Evolutionary conservation across 768 basidiomycete genomes (phyloP), one percentile per base, ranked within the genome.

Genomic region (Boletus pseudo-olivaceus): DNA sequence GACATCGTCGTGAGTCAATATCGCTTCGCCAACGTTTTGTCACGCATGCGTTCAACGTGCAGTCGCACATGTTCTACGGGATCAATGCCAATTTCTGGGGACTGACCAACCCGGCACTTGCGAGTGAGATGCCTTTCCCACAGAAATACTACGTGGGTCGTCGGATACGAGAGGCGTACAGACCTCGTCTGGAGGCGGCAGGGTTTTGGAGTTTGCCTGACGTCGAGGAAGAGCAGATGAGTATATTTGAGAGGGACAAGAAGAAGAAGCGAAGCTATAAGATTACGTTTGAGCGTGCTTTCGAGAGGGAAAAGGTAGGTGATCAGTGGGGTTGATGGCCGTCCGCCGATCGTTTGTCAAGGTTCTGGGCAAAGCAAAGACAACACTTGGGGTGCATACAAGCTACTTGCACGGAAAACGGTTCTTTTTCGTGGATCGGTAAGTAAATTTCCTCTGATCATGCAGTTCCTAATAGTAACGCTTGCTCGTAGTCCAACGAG

Each of bases 131-230:
- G 50, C 78, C 82, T 14, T 51, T 86, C 3, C 90, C 88, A 1
- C 87, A 88, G 61, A 78, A 82, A 9, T 92, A 89, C 65, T 93
- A 87, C 62, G 80, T 88, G 7, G 85, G 89, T 0, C 63, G 67
- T 6, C 79, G 88, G 17, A 77, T 91, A 32, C 80, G 88, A 37
- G 74, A 78, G 27, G 65, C 76, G 17, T 80, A 85, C 58, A 76
- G 70, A 49, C 73, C 79, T 12, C 79, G 87, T 14, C 71, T 93
- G 34, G 81, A 87, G 64, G 77, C 77, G 8, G 78, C 78, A 27
- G 87, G 83, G 10, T 64, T 91, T 23, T 90, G 89, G 88, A 74
- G 68, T 59, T 56, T 73, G 7, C 68, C 75, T 12, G 69, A 64
- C 1, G 61, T 63, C 4, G 68, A 78, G 53, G 71, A 77, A 32